Evolutionary conservation across 768 basidiomycete species (phyloP), one percentile per base, ranked within the genome.

Genomic region (Termitomyces sp.): DNA sequence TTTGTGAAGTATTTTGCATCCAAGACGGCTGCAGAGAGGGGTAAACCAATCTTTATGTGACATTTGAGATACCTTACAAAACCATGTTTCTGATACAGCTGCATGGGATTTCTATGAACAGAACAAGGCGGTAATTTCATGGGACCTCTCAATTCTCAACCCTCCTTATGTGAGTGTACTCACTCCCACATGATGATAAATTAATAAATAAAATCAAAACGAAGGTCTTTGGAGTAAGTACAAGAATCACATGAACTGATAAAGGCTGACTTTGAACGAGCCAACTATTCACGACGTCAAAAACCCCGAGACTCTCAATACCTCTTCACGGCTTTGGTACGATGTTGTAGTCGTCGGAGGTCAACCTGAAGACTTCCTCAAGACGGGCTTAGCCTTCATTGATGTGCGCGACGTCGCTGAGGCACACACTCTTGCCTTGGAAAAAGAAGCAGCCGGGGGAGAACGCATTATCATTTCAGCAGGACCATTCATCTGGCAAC

Each of bases 1-100:
- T 3, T 18, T 26, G 38, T 52, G 26, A 52, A 40, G 5, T 52
- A 52, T n/a, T 52, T 18, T 44, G 82, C 85, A 0, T 76, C 78
- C 20, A 88, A 88, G 75, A 77, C 76, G 0, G 74, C 85, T 7
- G 84, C 87, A 0, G 87, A 89, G 72, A 75, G 72, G 64, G 78
- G 78, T 79, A 20, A 47, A 66, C 61, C 9, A 13, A 28, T 16
- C 38, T 14, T 40, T 8, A 52, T 5, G 10, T 9, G 1, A 4
- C 36, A 28, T 40, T 12, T 5, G 8, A 36, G 14, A 28, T 26
- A 12, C 26, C n/a, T 16, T 38, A 7, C 0, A 16, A 40, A 6
- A 38, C 28, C 16, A 40, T 40, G 23, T 51, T 36, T 52, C 50
- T 26, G 26, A 5, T 18, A 12, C 43, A 79, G 79, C 79, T 23